A percentile compares a stretch with the other conserved stretches of the same genome.
phyloP scores from a whole-genome alignment of 2,329 filamentous ascomycete species.

The Amylocarpus encephaloides region DNA sequence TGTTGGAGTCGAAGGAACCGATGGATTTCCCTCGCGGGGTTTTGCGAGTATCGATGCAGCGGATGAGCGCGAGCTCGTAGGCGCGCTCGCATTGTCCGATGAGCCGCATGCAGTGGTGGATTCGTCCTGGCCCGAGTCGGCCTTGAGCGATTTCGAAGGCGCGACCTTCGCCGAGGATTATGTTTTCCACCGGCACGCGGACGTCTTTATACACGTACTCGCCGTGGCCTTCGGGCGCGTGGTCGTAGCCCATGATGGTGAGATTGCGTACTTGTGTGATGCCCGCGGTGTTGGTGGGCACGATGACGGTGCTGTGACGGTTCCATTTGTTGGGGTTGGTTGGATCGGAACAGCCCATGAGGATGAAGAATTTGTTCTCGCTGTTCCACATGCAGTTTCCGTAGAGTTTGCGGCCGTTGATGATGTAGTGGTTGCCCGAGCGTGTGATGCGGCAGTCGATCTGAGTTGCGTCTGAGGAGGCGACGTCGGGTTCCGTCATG shows the following conservation, averaged over 20 bases:
- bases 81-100: slow-evolving; percentile 39
- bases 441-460: slow-evolving; percentile 35
- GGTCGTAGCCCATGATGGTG: slow-evolving; percentile 38
- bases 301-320: slow-evolving; percentile 36
- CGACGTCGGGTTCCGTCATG: slow-evolving; percentile 46
- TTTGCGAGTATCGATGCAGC: slow-evolving; percentile 34
- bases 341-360: slow-evolving; percentile 34
- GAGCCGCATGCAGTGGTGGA: slow-evolving; percentile 38
- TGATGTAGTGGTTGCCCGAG: slow-evolving; percentile 34
- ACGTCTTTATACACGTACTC: slow-evolving; percentile 38
- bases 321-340: slow-evolving; percentile 35
- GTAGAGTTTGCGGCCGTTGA: slow-evolving; percentile 38
- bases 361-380: slow-evolving; percentile 20
- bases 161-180: slow-evolving; percentile 36
- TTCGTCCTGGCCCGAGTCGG: slow-evolving; percentile 36
- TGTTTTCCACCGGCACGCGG: slow-evolving; percentile 35
- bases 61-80: slow-evolving; percentile 36
- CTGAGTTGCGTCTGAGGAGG: slow-evolving; percentile 44
- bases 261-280: slow-evolving; percentile 36
- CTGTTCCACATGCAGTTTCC: slow-evolving; percentile 35
- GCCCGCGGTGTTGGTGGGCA: slow-evolving; percentile 34
- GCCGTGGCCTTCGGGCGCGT: slow-evolving; percentile 38
- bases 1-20: slow-evolving; percentile 37
- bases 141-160: slow-evolving; percentile 40
- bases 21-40: slow-evolving; percentile 36